Conservation (phyloP, 768 basidiomycete species). For the Termitomyces eurrhizus region DNA sequence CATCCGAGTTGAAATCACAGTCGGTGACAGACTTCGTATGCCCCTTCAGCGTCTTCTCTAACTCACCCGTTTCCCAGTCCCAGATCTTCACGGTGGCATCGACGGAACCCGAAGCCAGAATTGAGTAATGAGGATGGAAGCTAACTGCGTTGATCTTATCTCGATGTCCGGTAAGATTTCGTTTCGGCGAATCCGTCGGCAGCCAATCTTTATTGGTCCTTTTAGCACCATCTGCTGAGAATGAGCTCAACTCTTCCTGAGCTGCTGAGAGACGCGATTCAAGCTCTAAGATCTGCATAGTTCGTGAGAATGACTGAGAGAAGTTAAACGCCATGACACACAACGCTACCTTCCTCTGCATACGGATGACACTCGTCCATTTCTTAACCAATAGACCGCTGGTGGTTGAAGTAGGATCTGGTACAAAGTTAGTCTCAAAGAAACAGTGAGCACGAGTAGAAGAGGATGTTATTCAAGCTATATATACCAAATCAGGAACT, state of each 20-base stretch:
- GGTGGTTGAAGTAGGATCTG: slow-evolving; percentile 21
- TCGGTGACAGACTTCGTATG: slow-evolving; percentile 71
- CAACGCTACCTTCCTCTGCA: slow-evolving; percentile 69
- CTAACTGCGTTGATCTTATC: slow-evolving; percentile 53
- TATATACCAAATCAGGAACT: slow-evolving; percentile 15
- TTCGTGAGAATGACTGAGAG: neutral
- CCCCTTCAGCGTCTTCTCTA: slow-evolving; percentile 70
- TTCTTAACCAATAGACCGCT: slow-evolving; percentile 73
- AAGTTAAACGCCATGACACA: neutral
- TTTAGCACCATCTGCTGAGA: slow-evolving; percentile 7
- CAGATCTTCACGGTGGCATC: slow-evolving; percentile 71
- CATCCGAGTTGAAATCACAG: slow-evolving; percentile 66
- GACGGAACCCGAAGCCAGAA: slow-evolving; percentile 62
- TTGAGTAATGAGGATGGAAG: slow-evolving; percentile 70
- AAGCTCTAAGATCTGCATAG: slow-evolving; percentile 54
- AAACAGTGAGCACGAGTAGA: neutral
- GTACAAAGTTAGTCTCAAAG: slow-evolving; percentile 23
- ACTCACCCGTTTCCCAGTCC: slow-evolving; percentile 79
- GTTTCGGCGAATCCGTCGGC: slow-evolving; percentile 43
- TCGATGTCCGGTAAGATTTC: slow-evolving; percentile 51
- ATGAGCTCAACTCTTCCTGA: slow-evolving; percentile 24
- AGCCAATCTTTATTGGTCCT: slow-evolving; percentile 40
- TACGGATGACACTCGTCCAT: slow-evolving; percentile 77
- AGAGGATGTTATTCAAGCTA: neutral
- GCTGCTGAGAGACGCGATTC: slow-evolving; percentile 51